A percentile compares a stretch with the other conserved stretches of the same genome.
These are phyloP conservation scores for Heliophila coronopifolia DNA, from an alignment of 441 rosid genomes.

Conservation along the genomic window DNA sequence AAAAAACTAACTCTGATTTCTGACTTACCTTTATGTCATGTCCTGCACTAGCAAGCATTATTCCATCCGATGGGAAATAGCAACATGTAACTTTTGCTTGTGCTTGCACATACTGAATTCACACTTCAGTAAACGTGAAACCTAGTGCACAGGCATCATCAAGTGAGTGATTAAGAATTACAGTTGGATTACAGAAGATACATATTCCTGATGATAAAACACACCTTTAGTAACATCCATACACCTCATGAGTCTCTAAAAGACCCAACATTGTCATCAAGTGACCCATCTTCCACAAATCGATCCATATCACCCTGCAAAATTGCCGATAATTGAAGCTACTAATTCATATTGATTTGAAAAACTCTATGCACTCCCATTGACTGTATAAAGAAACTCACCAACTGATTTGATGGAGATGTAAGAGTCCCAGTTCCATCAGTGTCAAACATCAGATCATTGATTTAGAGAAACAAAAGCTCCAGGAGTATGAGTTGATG, in stretches of 20 bases:
- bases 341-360: conserved; percentile 12
- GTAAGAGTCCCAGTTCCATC: conserved; percentile 65
- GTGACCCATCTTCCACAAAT: conserved; percentile 73
- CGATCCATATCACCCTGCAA: conserved; percentile 89
- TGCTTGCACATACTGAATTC: conserved; percentile 57
- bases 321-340: conserved; percentile 53
- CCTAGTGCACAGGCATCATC: conserved; percentile 41
- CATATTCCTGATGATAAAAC: conserved; percentile 7
- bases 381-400: conserved; percentile 31
- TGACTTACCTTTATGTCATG: conserved; percentile 73
- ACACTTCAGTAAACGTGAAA: conserved; percentile 66
- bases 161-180: conserved; percentile 7
- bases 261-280: conserved; percentile 77
- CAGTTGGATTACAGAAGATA: conserved; percentile 2
- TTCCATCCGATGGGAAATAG: conserved; percentile 93
- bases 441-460: conserved; percentile 51
- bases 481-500: conserved; percentile 83
- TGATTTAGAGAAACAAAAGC: conserved; percentile 69
- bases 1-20: conserved; percentile 8
- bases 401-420: conserved; percentile 81
- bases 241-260: conserved; percentile 63
- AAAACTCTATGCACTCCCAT: not conserved
- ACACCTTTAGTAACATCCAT: conserved; percentile 71
- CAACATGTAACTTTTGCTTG: conserved; percentile 65
- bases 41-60: conserved; percentile 83